Evolutionary conservation across 441 rosid genomes (phyloP).

Genomic region (Hypseocharis bilobata): DNA sequence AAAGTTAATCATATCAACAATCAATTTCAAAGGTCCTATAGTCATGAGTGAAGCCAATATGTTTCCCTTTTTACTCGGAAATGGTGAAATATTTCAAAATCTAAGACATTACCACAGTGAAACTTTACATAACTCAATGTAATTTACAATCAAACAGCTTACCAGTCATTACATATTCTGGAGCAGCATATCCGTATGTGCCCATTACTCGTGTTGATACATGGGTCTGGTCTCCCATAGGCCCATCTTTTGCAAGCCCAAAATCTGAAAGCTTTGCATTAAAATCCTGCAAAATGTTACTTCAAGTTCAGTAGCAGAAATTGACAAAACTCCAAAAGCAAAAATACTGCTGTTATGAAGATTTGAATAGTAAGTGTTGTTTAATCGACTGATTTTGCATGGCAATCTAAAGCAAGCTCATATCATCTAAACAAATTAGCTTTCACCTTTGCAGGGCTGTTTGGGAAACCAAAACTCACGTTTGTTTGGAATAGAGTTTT

Average conservation of each 20-base stretch:
- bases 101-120: background rate
- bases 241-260: slow-evolving; percentile 97
- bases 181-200: slow-evolving; percentile 96
- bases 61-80: background rate
- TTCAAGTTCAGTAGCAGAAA: slow-evolving; percentile 21
- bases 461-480: background rate
- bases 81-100: slow-evolving; percentile 7
- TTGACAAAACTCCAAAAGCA: slow-evolving; percentile 7
- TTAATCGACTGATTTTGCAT: background rate
- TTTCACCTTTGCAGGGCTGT: background rate
- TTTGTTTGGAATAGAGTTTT: background rate
- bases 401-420: background rate
- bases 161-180: slow-evolving; percentile 97
- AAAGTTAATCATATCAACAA: background rate
- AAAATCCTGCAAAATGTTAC: slow-evolving; percentile 47
- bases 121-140: background rate
- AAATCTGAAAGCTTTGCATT: slow-evolving; percentile 93
- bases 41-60: background rate
- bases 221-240: slow-evolving; percentile 96
- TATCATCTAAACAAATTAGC: background rate
- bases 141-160: slow-evolving; percentile 20
- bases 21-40: background rate
- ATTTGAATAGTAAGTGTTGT: background rate
- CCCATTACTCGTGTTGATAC: slow-evolving; percentile 98
- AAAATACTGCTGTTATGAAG: slow-evolving; percentile 8